phyloP scores from a whole-genome alignment of 2,329 filamentous ascomycete species.

The Fusarium virguliforme region DNA sequence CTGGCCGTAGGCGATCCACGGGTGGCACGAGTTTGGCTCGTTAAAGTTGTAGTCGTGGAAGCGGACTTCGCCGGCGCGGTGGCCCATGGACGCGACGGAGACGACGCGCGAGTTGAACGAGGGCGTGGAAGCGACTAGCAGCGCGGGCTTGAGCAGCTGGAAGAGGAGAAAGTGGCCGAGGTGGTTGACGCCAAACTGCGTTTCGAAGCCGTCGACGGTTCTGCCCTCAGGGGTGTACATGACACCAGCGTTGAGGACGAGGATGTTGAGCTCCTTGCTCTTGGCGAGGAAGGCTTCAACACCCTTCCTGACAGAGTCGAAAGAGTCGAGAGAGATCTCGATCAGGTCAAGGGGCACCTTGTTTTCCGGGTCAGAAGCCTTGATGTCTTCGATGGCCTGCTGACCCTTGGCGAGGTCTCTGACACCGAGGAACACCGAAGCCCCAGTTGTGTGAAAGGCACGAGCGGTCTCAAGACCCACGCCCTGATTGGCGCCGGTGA shows the following conservation, averaged over 20 bases:
- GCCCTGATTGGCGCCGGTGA: conserved; percentile 35
- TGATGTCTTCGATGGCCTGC: conserved; percentile 17
- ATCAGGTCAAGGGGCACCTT: background rate
- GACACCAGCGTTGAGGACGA: conserved; percentile 28
- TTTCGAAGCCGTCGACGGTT: conserved; percentile 42
- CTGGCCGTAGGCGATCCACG: conserved; percentile 40
- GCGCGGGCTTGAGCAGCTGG: conserved; percentile 59
- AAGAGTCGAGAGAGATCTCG: conserved; percentile 17
- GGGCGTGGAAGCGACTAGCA: conserved; percentile 59
- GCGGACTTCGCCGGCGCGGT: conserved; percentile 46
- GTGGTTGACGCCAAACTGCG: conserved; percentile 51
- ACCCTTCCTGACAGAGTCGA: conserved; percentile 14
- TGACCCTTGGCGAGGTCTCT: conserved; percentile 16
- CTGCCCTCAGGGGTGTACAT: conserved; percentile 32
- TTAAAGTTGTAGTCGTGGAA: conserved; percentile 38
- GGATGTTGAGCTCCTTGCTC: conserved; percentile 3
- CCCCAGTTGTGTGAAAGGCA: conserved; percentile 22
- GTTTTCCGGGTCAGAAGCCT: background rate
- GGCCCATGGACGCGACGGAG: conserved; percentile 61
- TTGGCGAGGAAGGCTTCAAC: background rate
- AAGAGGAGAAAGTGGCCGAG: conserved; percentile 51
- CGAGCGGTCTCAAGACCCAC: conserved; percentile 24
- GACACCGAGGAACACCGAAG: conserved; percentile 20
- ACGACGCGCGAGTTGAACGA: conserved; percentile 65
- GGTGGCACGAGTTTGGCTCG: conserved; percentile 30